Percentiles rank a stretch among this genome's conserved stretches.
Evolutionary conservation across 1,139 yeast species (phyloP).

Genomic region (Arxiozyma bovina): DNA sequence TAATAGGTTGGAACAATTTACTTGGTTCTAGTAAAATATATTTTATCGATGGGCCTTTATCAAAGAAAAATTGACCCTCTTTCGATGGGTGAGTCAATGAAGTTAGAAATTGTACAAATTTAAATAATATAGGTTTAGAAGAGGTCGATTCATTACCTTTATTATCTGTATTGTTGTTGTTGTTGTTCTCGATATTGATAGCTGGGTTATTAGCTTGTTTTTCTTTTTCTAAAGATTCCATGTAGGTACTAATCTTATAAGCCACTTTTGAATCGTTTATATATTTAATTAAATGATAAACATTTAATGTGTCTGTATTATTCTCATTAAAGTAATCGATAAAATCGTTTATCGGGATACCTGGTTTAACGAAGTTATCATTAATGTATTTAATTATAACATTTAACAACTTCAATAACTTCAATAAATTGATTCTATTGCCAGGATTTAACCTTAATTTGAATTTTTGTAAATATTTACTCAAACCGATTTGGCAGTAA

Average conservation of each 20-base stretch:
- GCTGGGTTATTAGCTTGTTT: no score
- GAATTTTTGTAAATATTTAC: slow-evolving; percentile 52
- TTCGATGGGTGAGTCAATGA: slow-evolving; percentile 64
- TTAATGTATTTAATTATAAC: slow-evolving; percentile 42
- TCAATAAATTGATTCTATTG: slow-evolving; percentile 62
- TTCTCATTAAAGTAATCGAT: slow-evolving; percentile 46
- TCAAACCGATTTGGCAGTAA: slow-evolving; percentile 36
- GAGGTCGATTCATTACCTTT: slow-evolving; percentile 7
- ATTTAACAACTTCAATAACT: slow-evolving; percentile 50
- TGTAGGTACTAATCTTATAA: slow-evolving; percentile 69
- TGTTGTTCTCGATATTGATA: no score
- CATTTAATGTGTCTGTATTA: slow-evolving; percentile 64
- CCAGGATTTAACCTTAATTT: slow-evolving; percentile 57
- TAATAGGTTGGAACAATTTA: slow-evolving; percentile 54
- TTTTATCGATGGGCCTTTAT: slow-evolving; percentile 37
- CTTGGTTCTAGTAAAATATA: slow-evolving; percentile 81
- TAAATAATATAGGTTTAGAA: slow-evolving; percentile 51
- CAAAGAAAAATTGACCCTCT: slow-evolving; percentile 75
- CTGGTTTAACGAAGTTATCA: slow-evolving; percentile 36
- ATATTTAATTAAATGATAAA: slow-evolving; percentile 59
- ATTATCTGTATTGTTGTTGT: slow-evolving; percentile 20
- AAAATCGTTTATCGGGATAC: slow-evolving; percentile 41
- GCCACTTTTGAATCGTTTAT: slow-evolving; percentile 66
- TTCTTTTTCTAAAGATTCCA: slow-evolving; percentile 19
- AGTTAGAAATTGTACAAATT: slow-evolving; percentile 54